A percentile compares a stretch with the other conserved stretches of the same genome.
These are phyloP conservation scores for Graphilbum fragrans DNA, from an alignment of 2,329 filamentous ascomycete genomes.

Conservation along the genomic window DNA sequence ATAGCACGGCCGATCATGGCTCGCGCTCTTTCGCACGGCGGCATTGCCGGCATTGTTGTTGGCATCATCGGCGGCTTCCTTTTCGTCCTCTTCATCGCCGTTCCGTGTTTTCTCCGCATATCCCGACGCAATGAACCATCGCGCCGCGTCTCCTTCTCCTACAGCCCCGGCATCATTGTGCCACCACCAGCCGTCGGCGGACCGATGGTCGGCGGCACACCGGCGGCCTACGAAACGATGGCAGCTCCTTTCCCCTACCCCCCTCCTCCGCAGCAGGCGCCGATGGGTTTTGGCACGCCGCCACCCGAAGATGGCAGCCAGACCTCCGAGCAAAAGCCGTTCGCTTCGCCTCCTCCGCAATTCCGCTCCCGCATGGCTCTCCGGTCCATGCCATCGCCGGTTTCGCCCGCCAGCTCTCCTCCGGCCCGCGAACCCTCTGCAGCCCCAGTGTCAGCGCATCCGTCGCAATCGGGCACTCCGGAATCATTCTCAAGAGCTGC, in stretches of 20 bases:
- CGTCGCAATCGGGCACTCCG: neutral
- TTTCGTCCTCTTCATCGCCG: constrained; percentile 18
- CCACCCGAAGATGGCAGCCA: no score
- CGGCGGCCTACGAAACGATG: neutral
- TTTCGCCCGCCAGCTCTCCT: neutral
- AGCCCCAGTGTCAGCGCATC: no score
- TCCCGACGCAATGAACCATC: constrained; percentile 9
- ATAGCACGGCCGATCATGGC: neutral
- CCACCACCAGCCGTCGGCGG: constrained; percentile 8
- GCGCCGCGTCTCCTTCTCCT: neutral
- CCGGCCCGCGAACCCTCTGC: no score
- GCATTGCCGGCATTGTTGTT: constrained; percentile 21
- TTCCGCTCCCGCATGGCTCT: neutral
- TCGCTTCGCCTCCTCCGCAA: no score
- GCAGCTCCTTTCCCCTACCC: no score
- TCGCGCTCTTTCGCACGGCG: constrained; percentile 16
- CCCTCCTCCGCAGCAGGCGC: no score
- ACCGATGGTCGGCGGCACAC: no score
- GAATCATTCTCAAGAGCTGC: neutral
- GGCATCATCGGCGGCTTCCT: constrained; percentile 18
- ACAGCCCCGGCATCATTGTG: constrained; percentile 7
- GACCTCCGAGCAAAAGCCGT: no score
- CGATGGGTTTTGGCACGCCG: no score
- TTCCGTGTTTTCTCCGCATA: constrained; percentile 20
- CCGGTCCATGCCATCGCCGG: neutral